These are phyloP conservation scores for Bryum argenteum DNA, from an alignment of 225 moss, liverwort and hornwort species.

Conservation along the genomic window DNA sequence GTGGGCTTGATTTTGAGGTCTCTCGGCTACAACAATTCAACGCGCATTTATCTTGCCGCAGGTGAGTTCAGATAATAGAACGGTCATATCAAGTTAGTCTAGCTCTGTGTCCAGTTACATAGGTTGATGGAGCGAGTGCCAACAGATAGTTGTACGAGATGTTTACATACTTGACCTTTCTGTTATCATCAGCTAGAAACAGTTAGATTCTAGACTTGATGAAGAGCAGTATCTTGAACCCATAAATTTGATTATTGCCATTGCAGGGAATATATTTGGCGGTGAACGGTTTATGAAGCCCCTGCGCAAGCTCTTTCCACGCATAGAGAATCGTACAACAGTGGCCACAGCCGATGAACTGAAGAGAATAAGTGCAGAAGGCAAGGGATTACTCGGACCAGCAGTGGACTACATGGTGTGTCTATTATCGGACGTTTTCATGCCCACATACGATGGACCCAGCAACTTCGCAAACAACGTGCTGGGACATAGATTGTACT, in stretches of 20 bases:
- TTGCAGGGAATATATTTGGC: slow-evolving; percentile 70
- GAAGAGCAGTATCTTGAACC: slow-evolving; percentile 8
- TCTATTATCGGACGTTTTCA: slow-evolving; percentile 69
- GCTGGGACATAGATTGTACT: slow-evolving; percentile 89
- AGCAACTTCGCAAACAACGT: slow-evolving; percentile 92
- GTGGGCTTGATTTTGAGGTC: slow-evolving; percentile 80
- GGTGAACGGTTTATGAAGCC: slow-evolving; percentile 72
- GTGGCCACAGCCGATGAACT: slow-evolving; percentile 45
- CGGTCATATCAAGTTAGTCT: neutral
- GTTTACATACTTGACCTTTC: slow-evolving; percentile 11
- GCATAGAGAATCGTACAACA: slow-evolving; percentile 66
- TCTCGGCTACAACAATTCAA: slow-evolving; percentile 80
- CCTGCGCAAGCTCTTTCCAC: slow-evolving; percentile 65
- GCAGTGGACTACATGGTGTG: slow-evolving; percentile 92
- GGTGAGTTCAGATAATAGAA: slow-evolving; percentile 43
- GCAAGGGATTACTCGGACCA: slow-evolving; percentile 64
- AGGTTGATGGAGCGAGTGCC: slow-evolving; percentile 22
- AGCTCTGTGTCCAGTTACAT: neutral
- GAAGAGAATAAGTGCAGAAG: slow-evolving; percentile 36
- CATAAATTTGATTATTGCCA: slow-evolving; percentile 12
- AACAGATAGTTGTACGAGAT: slow-evolving; percentile 12
- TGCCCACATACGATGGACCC: slow-evolving; percentile 86
- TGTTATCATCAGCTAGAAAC: neutral
- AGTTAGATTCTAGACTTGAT: neutral
- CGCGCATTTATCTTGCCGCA: slow-evolving; percentile 79